These are phyloP conservation scores for Eucalyptus curtisii DNA, from an alignment of 345 rosid genomes.

Conservation along the genomic window DNA sequence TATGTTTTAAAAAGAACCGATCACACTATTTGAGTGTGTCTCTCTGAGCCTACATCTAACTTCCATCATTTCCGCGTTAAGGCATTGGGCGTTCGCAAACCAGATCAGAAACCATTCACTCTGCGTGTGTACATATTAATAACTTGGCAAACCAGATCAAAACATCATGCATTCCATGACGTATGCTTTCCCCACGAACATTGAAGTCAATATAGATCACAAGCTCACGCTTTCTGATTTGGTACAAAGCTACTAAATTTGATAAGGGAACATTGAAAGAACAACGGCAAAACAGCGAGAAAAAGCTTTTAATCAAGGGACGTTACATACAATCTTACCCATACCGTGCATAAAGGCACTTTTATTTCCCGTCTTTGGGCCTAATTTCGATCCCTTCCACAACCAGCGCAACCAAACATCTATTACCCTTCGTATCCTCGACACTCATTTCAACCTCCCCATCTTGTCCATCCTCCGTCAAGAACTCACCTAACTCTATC, in stretches of 20 bases:
- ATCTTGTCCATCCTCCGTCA: no score
- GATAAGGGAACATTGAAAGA: background rate
- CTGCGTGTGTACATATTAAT: background rate
- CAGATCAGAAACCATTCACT: background rate
- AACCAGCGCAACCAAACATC: background rate
- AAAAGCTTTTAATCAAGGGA: background rate
- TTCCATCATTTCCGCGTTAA: background rate
- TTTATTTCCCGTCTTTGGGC: background rate
- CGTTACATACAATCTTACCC: background rate
- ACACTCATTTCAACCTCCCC: background rate
- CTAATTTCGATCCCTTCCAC: background rate
- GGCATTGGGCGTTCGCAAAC: background rate
- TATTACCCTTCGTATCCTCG: background rate
- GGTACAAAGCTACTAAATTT: background rate
- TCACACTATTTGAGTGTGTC: background rate
- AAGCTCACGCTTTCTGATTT: background rate
- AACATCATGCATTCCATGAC: background rate
- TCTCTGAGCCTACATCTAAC: background rate
- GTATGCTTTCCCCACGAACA: background rate
- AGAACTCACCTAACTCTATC: no score
- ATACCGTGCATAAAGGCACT: background rate
- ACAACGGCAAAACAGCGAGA: background rate
- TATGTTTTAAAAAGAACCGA: background rate
- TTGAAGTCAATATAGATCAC: background rate
- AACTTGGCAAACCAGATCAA: background rate